Evolutionary conservation across 2,329 filamentous ascomycete genomes (phyloP).

Genomic region (Colletotrichum scovillei): DNA sequence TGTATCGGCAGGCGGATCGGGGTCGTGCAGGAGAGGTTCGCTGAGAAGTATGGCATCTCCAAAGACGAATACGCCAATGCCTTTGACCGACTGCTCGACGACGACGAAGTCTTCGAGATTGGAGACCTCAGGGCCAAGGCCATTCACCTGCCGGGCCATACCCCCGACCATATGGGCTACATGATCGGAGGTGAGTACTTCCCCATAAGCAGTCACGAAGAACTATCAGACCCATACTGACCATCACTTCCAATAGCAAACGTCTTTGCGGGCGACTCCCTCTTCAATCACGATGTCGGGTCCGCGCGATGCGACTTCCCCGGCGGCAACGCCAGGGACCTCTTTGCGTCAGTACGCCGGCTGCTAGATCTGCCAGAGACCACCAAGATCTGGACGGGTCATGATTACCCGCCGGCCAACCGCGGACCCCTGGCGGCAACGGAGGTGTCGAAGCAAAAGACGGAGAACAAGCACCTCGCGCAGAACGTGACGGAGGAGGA

Average conservation of each 20-base stretch:
- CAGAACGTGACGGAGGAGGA: slow-evolving; percentile 53
- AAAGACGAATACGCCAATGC: slow-evolving; percentile 46
- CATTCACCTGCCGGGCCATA: slow-evolving; percentile 60
- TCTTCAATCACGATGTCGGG: slow-evolving; percentile 62
- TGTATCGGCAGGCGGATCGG: slow-evolving; percentile 57
- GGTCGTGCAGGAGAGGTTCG: slow-evolving; percentile 55
- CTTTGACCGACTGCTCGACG: slow-evolving; percentile 56
- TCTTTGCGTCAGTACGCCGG: slow-evolving; percentile 56
- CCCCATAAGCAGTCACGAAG: background rate
- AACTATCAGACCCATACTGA: background rate
- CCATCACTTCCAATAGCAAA: slow-evolving; percentile 14
- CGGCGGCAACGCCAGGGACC: slow-evolving; percentile 55
- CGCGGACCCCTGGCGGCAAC: slow-evolving; percentile 50
- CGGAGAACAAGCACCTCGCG: slow-evolving; percentile 60
- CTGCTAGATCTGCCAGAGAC: slow-evolving; percentile 56
- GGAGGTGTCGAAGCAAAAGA: slow-evolving; percentile 58
- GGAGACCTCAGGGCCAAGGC: slow-evolving; percentile 51
- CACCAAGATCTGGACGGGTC: slow-evolving; percentile 63
- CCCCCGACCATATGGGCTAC: slow-evolving; percentile 62
- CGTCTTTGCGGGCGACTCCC: slow-evolving; percentile 58
- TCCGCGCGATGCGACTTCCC: slow-evolving; percentile 62
- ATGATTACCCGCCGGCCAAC: slow-evolving; percentile 61
- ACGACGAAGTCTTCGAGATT: slow-evolving; percentile 56
- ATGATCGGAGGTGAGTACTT: slow-evolving; percentile 46
- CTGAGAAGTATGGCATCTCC: slow-evolving; percentile 50